Conservation (phyloP, 768 basidiomycete genomes). For the Dioszegia aurantiaca region DNA sequence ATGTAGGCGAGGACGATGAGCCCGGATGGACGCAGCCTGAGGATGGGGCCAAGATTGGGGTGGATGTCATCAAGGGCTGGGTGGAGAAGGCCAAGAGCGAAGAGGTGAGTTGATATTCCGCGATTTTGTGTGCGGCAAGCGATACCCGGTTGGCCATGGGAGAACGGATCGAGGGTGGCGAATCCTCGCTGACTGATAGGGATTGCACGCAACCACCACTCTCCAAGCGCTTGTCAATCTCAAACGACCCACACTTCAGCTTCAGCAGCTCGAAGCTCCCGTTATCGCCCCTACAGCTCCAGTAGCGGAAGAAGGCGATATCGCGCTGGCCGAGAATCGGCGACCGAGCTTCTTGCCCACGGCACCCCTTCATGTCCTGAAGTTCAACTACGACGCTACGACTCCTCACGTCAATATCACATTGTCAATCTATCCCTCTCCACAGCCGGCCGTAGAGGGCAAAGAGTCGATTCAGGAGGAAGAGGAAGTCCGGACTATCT, state of each 20-base stretch:
- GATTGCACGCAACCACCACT: constrained; percentile 82
- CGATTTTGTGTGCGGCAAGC: not conserved
- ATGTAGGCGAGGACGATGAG: constrained; percentile 66
- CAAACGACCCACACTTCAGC: constrained; percentile 79
- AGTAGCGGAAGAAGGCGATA: constrained; percentile 17
- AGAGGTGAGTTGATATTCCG: constrained; percentile 59
- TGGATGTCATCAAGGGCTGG: constrained; percentile 78
- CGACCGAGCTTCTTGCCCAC: constrained; percentile 50
- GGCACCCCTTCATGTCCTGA: constrained; percentile 71
- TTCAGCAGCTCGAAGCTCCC: constrained; percentile 52
- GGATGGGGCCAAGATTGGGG: constrained; percentile 61
- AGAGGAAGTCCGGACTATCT: constrained; percentile 57
- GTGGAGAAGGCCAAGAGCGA: constrained; percentile 70
- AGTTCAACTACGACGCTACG: constrained; percentile 90
- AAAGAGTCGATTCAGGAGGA: constrained; percentile 59
- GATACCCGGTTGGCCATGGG: not conserved
- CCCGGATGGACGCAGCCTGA: constrained; percentile 56
- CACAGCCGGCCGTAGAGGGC: constrained; percentile 41
- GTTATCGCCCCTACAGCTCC: constrained; percentile 8
- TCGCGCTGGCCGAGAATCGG: constrained; percentile 58
- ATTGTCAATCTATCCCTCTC: constrained; percentile 69
- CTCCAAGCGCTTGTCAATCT: constrained; percentile 92
- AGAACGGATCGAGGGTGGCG: constrained; percentile 3
- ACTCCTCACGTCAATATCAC: constrained; percentile 78
- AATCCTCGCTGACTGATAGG: constrained; percentile 53